These are phyloP conservation scores for Lasiosphaeria hispida DNA, from an alignment of 495 filamentous ascomycete species.

Conservation along the genomic window DNA sequence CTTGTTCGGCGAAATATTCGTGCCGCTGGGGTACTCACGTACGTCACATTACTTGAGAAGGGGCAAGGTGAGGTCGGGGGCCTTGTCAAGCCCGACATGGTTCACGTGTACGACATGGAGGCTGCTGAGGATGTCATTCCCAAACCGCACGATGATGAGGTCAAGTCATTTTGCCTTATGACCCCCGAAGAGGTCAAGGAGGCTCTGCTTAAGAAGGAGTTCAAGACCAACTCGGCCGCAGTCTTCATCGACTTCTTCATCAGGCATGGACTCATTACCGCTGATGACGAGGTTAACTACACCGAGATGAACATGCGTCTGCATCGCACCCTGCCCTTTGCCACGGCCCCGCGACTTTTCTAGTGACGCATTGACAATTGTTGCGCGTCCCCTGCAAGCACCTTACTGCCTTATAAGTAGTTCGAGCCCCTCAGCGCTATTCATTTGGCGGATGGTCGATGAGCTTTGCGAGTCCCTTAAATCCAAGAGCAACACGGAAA, in stretches of 20 bases:
- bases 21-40: conserved; percentile 41
- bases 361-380: too few relatives aligned
- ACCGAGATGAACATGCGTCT: conserved; percentile 48
- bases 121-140: conserved; percentile 37
- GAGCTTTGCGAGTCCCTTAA: too few relatives aligned
- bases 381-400: too few relatives aligned
- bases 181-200: conserved; percentile 44
- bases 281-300: conserved; percentile 50
- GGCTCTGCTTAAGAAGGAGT: conserved; percentile 44
- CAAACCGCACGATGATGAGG: conserved; percentile 51
- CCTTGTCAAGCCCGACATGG: conserved; percentile 41
- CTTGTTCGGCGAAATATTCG: conserved; percentile 29
- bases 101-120: conserved; percentile 53
- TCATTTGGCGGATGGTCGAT: too few relatives aligned
- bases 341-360: too few relatives aligned
- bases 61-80: conserved; percentile 52
- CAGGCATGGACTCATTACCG: conserved; percentile 50
- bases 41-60: conserved; percentile 34
- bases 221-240: conserved; percentile 53
- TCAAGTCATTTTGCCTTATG: conserved; percentile 50
- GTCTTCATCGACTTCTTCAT: conserved; percentile 56
- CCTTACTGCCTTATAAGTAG: too few relatives aligned
- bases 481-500: too few relatives aligned
- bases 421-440: too few relatives aligned
- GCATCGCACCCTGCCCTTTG: conserved; percentile 45